Conservation (phyloP, 257 asterid genomes). For the Solanum acaule region DNA sequence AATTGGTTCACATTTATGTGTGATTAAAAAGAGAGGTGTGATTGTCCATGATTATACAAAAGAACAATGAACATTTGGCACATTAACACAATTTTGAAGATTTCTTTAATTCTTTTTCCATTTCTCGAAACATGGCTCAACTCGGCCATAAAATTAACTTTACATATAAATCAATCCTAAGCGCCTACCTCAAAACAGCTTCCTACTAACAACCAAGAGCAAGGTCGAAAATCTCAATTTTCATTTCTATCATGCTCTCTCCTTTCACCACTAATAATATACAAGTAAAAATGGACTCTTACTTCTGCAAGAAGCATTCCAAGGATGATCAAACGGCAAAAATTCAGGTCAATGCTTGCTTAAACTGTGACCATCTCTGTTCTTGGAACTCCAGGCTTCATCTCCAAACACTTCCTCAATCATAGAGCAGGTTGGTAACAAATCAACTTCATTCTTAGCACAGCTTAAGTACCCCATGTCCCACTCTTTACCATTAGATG, state of each 20-base stretch:
- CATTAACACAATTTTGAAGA: background rate
- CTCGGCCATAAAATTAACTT: background rate
- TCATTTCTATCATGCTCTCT: background rate
- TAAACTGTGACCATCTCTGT: conserved; percentile 14
- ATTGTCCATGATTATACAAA: background rate
- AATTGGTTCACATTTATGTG: too few species aligned
- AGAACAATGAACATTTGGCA: background rate
- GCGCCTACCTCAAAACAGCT: background rate
- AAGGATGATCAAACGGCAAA: background rate
- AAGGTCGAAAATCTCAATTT: background rate
- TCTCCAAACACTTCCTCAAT: conserved; percentile 47
- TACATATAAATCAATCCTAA: background rate
- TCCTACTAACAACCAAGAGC: background rate
- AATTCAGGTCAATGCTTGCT: background rate
- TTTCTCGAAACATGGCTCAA: background rate
- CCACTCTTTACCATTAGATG: conserved; percentile 28
- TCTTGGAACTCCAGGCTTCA: conserved; percentile 20
- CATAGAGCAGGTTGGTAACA: conserved; percentile 31
- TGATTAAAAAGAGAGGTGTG: background rate
- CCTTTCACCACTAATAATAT: background rate
- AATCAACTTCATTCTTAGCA: conserved; percentile 22
- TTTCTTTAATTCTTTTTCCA: background rate
- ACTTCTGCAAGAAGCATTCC: background rate
- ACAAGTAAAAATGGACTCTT: background rate
- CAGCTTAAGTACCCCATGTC: conserved; percentile 15